Base-by-base conservation (phyloP, 2,329 filamentous ascomycete genomes). In the Colletotrichum agaves region DNA sequence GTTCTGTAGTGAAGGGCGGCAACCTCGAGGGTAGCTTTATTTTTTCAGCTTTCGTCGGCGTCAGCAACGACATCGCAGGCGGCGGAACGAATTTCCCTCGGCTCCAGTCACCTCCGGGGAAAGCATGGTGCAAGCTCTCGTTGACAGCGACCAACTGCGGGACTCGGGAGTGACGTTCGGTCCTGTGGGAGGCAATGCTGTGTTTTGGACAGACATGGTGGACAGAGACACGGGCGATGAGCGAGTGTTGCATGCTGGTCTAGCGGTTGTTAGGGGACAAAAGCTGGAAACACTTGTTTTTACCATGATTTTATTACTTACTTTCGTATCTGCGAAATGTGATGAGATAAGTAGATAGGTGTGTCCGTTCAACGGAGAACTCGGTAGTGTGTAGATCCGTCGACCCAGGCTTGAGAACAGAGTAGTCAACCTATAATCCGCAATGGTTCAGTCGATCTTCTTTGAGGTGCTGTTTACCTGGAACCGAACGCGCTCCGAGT, bases 1-100 rank as follows among this genome's bases (percentile, higher is more conserved):
- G 77, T 19, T 73, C 74, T 1, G 74, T 75, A 8, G 74, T 66
- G 4, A 63, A 77, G 39, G 79, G 79, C 6, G 79, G 79, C 4
- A 81, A 81, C 69, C 74, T 79, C 4, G 65, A 76, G 5, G 77
- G 75, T 52, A 80, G 78, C 12, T 81, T 82, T 70, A 81, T 81
- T 70, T n/a, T n/a, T n/a, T n/a, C n/a, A n/a, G 78, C 76, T 4
- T 81, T 81, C 56, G 76, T 82, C 15, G 71, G 74, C 4, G 78
- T 76, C 6, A 72, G 70, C n/a, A 74, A 75, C 31, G 76, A 80
- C 41, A 73, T 79, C 33, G 78, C 77, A 0, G 79, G 80, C 13
- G 79, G 80, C 15, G 80, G 79, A 1, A 81, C 79, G 2, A 80
- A 80, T 61, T 81, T 82, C 69, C 78, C 79, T 0, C 74, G 78